These are phyloP conservation scores for Juglanconis oblonga DNA, from an alignment of 2,329 filamentous ascomycete genomes.

Conservation along the genomic window DNA sequence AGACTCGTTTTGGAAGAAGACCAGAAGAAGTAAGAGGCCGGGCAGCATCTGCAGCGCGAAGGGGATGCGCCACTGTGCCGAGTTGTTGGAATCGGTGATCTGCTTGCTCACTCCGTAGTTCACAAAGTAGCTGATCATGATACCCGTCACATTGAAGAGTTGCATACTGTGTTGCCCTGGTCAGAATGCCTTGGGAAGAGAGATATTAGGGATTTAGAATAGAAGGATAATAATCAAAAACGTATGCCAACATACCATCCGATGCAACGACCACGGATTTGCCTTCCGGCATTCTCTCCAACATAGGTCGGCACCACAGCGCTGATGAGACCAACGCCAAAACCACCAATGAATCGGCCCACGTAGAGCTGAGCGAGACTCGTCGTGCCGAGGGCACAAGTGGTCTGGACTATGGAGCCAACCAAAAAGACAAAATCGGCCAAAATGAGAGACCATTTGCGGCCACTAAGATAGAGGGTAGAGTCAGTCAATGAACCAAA, in stretches of 20 bases:
- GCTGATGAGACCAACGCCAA: constrained; percentile 17
- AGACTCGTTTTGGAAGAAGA: constrained; percentile 37
- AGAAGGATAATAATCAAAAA: no score
- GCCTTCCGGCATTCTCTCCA: constrained; percentile 14
- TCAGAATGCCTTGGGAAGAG: neutral
- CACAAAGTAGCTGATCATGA: constrained; percentile 18
- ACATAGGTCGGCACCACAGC: constrained; percentile 18
- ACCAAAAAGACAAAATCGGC: constrained; percentile 12
- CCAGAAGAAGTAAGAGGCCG: constrained; percentile 31
- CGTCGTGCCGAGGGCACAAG: constrained; percentile 11
- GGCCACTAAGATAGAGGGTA: neutral
- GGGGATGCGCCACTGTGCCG: constrained; percentile 37
- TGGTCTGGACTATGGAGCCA: constrained; percentile 13
- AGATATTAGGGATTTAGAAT: neutral
- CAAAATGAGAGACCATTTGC: constrained; percentile 13
- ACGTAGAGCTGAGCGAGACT: constrained; percentile 15
- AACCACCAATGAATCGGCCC: constrained; percentile 16
- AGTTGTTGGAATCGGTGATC: constrained; percentile 22
- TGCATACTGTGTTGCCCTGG: constrained; percentile 6
- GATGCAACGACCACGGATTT: constrained; percentile 17
- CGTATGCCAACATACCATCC: constrained; percentile 7
- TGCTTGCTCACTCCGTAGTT: constrained; percentile 18
- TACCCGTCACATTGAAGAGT: constrained; percentile 18
- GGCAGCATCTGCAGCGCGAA: constrained; percentile 41
- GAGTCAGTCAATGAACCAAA: neutral